Conservation (phyloP, 495 filamentous ascomycete genomes). For the Podospora anserina region DNA sequence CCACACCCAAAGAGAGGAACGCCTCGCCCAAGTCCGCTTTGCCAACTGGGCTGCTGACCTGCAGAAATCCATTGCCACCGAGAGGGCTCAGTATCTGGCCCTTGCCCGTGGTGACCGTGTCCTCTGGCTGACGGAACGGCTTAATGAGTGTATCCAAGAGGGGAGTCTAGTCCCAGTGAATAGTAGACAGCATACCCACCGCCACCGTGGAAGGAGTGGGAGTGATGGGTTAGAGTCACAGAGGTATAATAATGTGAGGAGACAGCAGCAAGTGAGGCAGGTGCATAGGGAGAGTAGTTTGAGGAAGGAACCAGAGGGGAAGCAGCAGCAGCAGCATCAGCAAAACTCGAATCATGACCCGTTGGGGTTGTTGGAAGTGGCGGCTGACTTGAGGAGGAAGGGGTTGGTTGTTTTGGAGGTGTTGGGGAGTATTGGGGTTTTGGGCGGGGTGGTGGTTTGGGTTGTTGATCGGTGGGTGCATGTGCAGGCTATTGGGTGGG, state of each 20-base stretch:
- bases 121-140: slow-evolving; percentile 71
- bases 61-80: slow-evolving; percentile 76
- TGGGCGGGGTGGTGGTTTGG: slow-evolving; percentile 73
- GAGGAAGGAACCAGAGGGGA: slow-evolving; percentile 21
- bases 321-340: slow-evolving; percentile 41
- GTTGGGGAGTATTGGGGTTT: slow-evolving; percentile 67
- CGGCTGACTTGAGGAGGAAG: slow-evolving; percentile 61
- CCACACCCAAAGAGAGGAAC: slow-evolving; percentile 68
- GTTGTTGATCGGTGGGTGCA: slow-evolving; percentile 32
- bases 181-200: slow-evolving; percentile 9
- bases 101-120: slow-evolving; percentile 70
- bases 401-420: slow-evolving; percentile 73
- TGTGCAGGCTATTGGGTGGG: slow-evolving; percentile 25
- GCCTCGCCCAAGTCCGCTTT: slow-evolving; percentile 72
- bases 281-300: background rate
- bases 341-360: slow-evolving; percentile 60
- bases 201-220: slow-evolving; percentile 9
- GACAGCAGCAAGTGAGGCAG: background rate
- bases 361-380: slow-evolving; percentile 67
- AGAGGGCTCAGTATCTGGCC: slow-evolving; percentile 71
- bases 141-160: slow-evolving; percentile 72
- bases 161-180: slow-evolving; percentile 57
- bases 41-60: slow-evolving; percentile 90
- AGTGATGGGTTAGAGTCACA: slow-evolving; percentile 10
- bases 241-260: background rate